Percentiles rank a stretch among this genome's conserved stretches.
phyloP scores from a whole-genome alignment of 2,329 filamentous ascomycete genomes.

The Uncinocarpus reesii region DNA sequence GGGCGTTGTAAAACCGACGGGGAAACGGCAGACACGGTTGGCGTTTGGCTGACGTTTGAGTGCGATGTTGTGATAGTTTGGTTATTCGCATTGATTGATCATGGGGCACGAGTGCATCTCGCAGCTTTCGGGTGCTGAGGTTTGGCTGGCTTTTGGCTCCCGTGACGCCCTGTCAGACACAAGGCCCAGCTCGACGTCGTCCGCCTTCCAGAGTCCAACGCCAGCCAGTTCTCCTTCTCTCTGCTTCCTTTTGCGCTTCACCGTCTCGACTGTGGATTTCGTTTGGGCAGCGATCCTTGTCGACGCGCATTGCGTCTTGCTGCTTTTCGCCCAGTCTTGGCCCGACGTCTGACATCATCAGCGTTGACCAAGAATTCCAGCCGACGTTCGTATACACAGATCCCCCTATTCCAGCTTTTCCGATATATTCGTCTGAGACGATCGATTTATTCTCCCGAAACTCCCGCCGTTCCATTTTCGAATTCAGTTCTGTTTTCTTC shows the following conservation, averaged over 20 bases:
- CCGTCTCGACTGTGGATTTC: not conserved
- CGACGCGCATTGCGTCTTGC: not conserved
- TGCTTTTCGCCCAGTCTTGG: not conserved
- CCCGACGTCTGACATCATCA: constrained; percentile 7
- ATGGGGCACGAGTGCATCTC: no score
- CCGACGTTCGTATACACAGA: not conserved
- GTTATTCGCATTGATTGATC: not conserved
- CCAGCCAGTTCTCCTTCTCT: not conserved
- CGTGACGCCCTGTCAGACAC: no score
- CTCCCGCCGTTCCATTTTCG: no score
- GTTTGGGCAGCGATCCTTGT: not conserved
- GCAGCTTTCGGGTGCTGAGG: no score
- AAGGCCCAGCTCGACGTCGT: not conserved
- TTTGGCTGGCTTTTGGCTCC: no score
- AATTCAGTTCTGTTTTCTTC: not conserved
- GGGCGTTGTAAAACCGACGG: constrained; percentile 1
- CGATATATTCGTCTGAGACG: not conserved
- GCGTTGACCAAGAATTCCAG: constrained; percentile 4
- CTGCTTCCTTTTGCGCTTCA: not conserved
- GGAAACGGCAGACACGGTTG: constrained; percentile 17
- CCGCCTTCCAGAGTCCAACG: not conserved
- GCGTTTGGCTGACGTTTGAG: constrained; percentile 12
- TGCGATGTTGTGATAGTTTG: not conserved
- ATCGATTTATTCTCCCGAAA: not conserved
- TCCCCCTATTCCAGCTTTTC: not conserved